Percentiles rank a stretch among this genome's conserved stretches.
Evolutionary conservation across 371 early-diverging fungal genomes (phyloP).

Genomic region (Mortierella sp.): DNA sequence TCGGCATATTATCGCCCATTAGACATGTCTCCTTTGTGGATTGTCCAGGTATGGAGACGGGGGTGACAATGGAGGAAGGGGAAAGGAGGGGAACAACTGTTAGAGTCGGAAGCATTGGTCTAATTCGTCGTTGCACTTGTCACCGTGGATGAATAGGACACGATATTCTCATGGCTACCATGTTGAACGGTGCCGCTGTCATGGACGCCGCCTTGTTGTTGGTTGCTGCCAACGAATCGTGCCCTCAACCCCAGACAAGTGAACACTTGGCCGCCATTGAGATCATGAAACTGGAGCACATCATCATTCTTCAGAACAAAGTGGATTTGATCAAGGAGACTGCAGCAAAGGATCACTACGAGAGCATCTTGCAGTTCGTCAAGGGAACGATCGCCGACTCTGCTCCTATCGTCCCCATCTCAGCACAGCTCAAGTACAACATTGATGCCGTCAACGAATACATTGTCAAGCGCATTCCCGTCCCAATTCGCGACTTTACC

Average conservation of each 20-base stretch:
- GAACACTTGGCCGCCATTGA: constrained; percentile 99
- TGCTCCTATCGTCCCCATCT: constrained; percentile 99
- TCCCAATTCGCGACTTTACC: constrained; percentile 95
- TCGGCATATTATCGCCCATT: constrained; percentile 1
- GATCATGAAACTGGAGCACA: constrained; percentile 98
- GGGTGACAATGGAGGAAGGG: too few species aligned
- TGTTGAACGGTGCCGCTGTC: constrained; percentile 99
- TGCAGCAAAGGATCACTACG: constrained; percentile 95
- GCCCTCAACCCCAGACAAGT: constrained; percentile 99
- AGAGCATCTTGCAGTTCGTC: constrained; percentile 95
- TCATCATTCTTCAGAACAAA: constrained; percentile 99
- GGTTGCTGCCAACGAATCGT: constrained; percentile 99
- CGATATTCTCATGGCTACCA: constrained; percentile 99
- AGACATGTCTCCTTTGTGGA: constrained; percentile 99
- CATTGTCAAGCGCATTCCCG: constrained; percentile 98
- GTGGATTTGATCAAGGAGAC: constrained; percentile 98
- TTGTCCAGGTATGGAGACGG: constrained; percentile 88
- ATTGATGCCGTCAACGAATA: constrained; percentile 99
- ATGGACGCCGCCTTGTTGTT: constrained; percentile 99
- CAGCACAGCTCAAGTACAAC: constrained; percentile 99
- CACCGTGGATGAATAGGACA: constrained; percentile 64
- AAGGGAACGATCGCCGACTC: constrained; percentile 96
- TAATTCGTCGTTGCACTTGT: background rate
- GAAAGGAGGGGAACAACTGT: background rate
- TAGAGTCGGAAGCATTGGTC: background rate